phyloP scores from a whole-genome alignment of 495 filamentous ascomycete genomes.

The Trichocladium uniseriatum region DNA sequence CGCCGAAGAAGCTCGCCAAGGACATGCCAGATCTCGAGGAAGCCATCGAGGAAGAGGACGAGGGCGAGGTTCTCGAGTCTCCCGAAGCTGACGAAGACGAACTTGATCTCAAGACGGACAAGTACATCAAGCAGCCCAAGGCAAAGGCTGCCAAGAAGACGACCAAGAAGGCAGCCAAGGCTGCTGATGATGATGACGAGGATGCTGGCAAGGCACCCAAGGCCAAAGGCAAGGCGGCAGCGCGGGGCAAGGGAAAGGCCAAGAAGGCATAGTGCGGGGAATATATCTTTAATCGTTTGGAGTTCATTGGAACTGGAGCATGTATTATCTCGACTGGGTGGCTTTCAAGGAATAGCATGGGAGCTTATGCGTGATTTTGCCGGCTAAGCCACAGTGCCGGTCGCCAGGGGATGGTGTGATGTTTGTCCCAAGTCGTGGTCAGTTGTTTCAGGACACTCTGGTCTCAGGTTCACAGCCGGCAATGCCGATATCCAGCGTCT shows the following conservation, averaged over 20 bases:
- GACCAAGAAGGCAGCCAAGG: conserved; percentile 33
- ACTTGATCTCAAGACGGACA: conserved; percentile 84
- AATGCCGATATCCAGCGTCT: no score
- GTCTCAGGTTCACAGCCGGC: no score
- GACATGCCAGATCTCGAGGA: conserved; percentile 92
- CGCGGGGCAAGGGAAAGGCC: conserved; percentile 17
- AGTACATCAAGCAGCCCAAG: conserved; percentile 89
- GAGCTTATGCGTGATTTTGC: no score
- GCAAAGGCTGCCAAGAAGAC: conserved; percentile 49
- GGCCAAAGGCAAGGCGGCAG: conserved; percentile 10
- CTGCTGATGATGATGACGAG: conserved; percentile 15
- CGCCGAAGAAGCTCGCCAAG: conserved; percentile 58
- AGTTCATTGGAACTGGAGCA: neutral
- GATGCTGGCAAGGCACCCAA: conserved; percentile 22
- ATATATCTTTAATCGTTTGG: no score
- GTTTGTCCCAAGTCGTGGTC: no score
- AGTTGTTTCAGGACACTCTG: no score
- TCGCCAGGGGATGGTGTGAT: no score
- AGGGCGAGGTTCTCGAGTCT: conserved; percentile 54
- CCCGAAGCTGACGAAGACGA: conserved; percentile 56
- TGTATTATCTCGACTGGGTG: neutral
- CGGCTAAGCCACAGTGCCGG: no score
- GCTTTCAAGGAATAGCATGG: no score
- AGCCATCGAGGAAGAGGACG: conserved; percentile 87
- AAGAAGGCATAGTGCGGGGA: conserved; percentile 8